Evolutionary conservation across 768 basidiomycete species (phyloP).

Genomic region (Clavulina sp.): DNA sequence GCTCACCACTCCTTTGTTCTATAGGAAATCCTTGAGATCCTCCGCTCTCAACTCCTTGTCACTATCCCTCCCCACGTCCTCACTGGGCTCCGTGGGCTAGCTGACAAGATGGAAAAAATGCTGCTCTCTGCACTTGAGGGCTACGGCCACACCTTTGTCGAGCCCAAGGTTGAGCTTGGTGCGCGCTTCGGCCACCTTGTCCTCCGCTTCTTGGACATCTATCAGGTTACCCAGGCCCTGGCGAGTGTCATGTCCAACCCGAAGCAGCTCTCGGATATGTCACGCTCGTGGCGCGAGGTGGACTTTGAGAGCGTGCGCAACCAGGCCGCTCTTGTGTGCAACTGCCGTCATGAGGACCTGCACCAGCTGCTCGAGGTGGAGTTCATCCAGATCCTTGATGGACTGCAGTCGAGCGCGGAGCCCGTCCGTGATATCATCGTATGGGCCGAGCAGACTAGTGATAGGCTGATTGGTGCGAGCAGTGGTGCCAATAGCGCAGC

Average conservation of each 20-base stretch:
- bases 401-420: constrained; percentile 50
- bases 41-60: constrained; percentile 71
- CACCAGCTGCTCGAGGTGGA: constrained; percentile 73
- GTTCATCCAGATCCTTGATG: constrained; percentile 60
- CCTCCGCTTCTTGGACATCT: constrained; percentile 80
- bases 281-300: constrained; percentile 70
- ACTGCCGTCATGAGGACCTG: constrained; percentile 79
- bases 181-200: constrained; percentile 84
- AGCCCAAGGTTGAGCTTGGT: constrained; percentile 79
- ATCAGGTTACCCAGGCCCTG: constrained; percentile 78
- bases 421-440: constrained; percentile 77
- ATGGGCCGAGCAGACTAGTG: constrained; percentile 85
- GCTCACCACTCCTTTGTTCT: constrained; percentile 1
- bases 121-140: constrained; percentile 61
- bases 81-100: constrained; percentile 57
- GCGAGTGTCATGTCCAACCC: constrained; percentile 77
- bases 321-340: constrained; percentile 84
- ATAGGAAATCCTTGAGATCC: constrained; percentile 73
- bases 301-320: constrained; percentile 86
- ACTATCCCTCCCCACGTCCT: constrained; percentile 51
- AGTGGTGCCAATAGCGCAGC: too few species aligned
- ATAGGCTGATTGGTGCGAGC: constrained; percentile 51
- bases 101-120: constrained; percentile 85
- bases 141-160: constrained; percentile 78
- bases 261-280: constrained; percentile 74